A percentile compares a stretch with the other conserved stretches of the same genome.
Evolutionary conservation across 108 stramenopile genomes (phyloP).

Genomic region (Pseudonitzschia multiseries): DNA sequence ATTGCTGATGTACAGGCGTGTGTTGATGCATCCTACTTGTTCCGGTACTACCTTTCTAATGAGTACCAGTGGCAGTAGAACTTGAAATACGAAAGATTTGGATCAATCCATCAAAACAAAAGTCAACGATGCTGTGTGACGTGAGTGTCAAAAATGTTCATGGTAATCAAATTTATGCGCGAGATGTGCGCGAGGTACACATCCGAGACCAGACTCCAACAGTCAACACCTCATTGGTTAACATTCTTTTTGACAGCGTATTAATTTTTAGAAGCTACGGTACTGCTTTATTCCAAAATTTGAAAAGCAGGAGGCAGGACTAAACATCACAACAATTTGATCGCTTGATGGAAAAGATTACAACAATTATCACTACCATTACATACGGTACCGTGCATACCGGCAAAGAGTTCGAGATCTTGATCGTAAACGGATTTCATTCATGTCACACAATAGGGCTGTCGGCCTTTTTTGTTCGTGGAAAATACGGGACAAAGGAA

Average conservation of each 20-base stretch:
- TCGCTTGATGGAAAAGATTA: too few species aligned
- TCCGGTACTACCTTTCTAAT: neutral
- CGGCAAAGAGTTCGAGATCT: too few species aligned
- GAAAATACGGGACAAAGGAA: too few species aligned
- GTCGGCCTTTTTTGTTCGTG: too few species aligned
- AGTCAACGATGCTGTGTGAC: neutral
- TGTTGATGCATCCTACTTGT: neutral
- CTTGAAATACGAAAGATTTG: slow-evolving; percentile 13
- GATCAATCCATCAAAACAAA: neutral
- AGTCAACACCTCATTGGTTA: slow-evolving; percentile 6
- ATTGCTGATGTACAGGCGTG: neutral
- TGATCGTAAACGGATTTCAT: too few species aligned
- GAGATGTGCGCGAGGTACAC: neutral
- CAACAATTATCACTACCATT: too few species aligned
- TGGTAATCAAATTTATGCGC: slow-evolving; percentile 3
- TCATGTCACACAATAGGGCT: too few species aligned
- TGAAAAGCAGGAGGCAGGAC: too few species aligned
- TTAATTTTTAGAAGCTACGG: neutral
- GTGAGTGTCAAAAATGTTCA: slow-evolving; percentile 1
- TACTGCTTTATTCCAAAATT: too few species aligned
- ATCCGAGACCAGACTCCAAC: neutral
- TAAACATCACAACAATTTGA: too few species aligned
- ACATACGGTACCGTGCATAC: too few species aligned
- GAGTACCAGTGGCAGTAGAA: neutral
- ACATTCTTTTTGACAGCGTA: neutral